Conservation (phyloP, 768 basidiomycete species). For the Naganishia antarctica region DNA sequence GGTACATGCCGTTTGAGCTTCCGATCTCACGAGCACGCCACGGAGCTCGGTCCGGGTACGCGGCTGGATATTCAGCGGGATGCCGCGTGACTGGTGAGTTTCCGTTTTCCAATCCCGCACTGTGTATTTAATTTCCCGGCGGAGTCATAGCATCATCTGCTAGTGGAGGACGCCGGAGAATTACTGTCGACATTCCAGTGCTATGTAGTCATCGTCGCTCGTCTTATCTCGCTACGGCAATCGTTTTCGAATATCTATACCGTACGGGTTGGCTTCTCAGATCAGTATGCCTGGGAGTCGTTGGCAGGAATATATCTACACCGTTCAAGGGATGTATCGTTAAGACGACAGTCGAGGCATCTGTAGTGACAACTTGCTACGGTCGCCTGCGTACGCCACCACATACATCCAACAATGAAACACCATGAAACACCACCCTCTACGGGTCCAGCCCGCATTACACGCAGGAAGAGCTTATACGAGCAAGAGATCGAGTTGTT, state of each 20-base stretch:
- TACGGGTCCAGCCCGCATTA: neutral
- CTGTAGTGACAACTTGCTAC: no score
- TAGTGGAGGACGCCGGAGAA: neutral
- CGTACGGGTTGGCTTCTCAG: neutral
- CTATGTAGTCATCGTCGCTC: no score
- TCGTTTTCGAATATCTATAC: conserved; percentile 7
- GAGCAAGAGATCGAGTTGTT: conserved; percentile 1
- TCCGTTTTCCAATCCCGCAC: conserved; percentile 18
- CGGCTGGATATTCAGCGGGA: no score
- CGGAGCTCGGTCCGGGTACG: no score
- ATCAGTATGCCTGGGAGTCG: no score
- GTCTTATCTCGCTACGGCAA: conserved; percentile 5
- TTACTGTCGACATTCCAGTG: neutral
- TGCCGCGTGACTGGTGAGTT: no score
- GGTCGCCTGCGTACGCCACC: neutral
- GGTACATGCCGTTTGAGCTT: no score
- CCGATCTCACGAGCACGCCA: no score
- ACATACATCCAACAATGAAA: neutral
- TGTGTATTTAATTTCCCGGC: neutral
- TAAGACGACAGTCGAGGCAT: no score
- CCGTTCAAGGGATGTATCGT: no score
- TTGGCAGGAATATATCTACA: neutral
- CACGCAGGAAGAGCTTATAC: neutral
- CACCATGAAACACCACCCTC: neutral
- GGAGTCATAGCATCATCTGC: neutral